Conservation (phyloP, 495 filamentous ascomycete species). For the Immersiella caudata region DNA sequence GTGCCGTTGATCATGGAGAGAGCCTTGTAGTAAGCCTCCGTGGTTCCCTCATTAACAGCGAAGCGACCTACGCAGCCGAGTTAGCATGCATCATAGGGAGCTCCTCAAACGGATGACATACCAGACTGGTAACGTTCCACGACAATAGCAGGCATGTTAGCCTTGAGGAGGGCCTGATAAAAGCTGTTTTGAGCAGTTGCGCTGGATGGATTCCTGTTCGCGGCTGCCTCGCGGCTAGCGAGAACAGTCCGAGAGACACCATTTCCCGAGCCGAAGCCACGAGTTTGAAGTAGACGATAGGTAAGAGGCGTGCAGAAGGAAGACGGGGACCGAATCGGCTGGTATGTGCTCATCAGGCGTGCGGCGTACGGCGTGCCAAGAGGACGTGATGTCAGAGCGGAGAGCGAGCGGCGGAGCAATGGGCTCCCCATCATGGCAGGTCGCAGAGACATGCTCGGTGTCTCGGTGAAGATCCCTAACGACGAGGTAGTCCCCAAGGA, state of each 20-base stretch:
- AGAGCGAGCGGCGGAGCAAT: slow-evolving; percentile 35
- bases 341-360: slow-evolving; percentile 37
- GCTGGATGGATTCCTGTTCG: slow-evolving; percentile 87
- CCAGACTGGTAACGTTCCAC: slow-evolving; percentile 85
- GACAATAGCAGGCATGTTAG: slow-evolving; percentile 89
- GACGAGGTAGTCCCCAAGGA: slow-evolving; percentile 23
- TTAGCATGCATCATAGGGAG: background rate
- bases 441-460: slow-evolving; percentile 36
- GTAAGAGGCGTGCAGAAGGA: background rate
- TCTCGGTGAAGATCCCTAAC: slow-evolving; percentile 32
- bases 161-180: slow-evolving; percentile 86
- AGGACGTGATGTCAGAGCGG: slow-evolving; percentile 30
- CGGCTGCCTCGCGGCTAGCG: slow-evolving; percentile 71
- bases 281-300: slow-evolving; percentile 27
- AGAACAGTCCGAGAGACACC: slow-evolving; percentile 52
- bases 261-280: slow-evolving; percentile 43
- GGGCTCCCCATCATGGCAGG: slow-evolving; percentile 43
- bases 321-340: slow-evolving; percentile 21
- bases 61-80: slow-evolving; percentile 54
- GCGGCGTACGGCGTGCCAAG: slow-evolving; percentile 26
- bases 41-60: slow-evolving; percentile 72
- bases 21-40: slow-evolving; percentile 73
- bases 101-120: slow-evolving; percentile 11
- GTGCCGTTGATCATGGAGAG: slow-evolving; percentile 64
- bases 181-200: slow-evolving; percentile 87